These are phyloP conservation scores for Nakaseomyces bracarensis DNA, from an alignment of 1,139 yeast species.

Conservation along the genomic window DNA sequence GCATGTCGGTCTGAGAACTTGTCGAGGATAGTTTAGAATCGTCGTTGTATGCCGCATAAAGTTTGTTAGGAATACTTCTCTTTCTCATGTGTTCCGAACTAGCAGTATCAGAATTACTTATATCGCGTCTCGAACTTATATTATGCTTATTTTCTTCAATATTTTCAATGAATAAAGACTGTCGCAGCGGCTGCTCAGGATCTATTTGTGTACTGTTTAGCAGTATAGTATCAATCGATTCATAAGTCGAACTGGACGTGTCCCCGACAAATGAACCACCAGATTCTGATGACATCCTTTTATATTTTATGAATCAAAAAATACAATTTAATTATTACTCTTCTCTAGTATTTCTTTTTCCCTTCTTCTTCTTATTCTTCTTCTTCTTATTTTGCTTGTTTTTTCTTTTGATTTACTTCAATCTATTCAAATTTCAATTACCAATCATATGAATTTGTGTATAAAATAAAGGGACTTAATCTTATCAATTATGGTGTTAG, in stretches of 20 bases:
- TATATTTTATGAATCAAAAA: background rate
- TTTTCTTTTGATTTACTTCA: no score
- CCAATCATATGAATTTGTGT: no score
- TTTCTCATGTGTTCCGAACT: background rate
- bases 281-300: constrained; percentile 1
- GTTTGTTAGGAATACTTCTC: background rate
- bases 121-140: background rate
- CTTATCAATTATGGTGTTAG: no score
- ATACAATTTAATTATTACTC: background rate
- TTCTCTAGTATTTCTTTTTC: background rate
- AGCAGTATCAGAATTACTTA: background rate
- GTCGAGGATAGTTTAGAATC: constrained; percentile 2
- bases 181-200: constrained; percentile 1
- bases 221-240: constrained; percentile 1
- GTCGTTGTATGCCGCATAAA: constrained; percentile 3
- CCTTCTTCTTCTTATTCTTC: no score
- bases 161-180: constrained; percentile 4
- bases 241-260: constrained; percentile 1
- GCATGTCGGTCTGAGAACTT: background rate
- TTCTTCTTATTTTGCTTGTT: background rate
- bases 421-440: no score
- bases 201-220: background rate
- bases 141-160: constrained; percentile 1
- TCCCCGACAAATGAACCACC: background rate
- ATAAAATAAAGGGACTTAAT: no score